phyloP scores from a whole-genome alignment of 768 basidiomycete genomes.

The Boletus edulis region DNA sequence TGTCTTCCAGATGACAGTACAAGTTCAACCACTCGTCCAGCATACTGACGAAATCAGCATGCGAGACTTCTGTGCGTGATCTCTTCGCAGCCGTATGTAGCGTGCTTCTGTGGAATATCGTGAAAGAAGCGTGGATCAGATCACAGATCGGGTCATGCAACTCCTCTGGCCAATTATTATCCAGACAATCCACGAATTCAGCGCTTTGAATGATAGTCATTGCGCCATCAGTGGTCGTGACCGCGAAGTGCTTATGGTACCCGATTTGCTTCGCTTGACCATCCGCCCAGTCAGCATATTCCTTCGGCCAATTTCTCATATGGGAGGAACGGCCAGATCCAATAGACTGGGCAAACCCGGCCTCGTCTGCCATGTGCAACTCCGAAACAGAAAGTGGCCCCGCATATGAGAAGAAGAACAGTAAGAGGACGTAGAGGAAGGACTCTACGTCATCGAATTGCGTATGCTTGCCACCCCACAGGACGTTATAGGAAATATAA shows the following conservation, averaged over 20 bases:
- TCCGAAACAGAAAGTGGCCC: background rate
- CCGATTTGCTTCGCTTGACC: background rate
- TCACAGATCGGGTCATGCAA: background rate
- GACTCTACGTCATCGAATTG: background rate
- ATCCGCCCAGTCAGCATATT: background rate
- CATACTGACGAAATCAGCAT: background rate
- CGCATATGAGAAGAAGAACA: background rate
- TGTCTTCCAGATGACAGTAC: background rate
- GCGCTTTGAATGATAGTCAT: background rate
- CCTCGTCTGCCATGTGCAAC: background rate
- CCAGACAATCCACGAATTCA: background rate
- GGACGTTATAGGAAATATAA: background rate
- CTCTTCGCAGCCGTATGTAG: too few species aligned
- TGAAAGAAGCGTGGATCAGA: background rate
- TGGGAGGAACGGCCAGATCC: background rate
- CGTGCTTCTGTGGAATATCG: background rate
- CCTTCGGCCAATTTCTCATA: background rate
- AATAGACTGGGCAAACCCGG: background rate
- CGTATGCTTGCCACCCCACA: background rate
- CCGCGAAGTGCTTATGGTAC: background rate
- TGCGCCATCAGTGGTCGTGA: background rate
- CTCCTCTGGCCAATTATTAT: background rate
- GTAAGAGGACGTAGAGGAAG: background rate
- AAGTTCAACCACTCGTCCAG: background rate
- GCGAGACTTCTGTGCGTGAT: background rate